Evolutionary conservation across 805 yeast genomes (phyloP), one percentile per base, ranked within the genome.

Genomic region (Monosporozyma aquatica): DNA sequence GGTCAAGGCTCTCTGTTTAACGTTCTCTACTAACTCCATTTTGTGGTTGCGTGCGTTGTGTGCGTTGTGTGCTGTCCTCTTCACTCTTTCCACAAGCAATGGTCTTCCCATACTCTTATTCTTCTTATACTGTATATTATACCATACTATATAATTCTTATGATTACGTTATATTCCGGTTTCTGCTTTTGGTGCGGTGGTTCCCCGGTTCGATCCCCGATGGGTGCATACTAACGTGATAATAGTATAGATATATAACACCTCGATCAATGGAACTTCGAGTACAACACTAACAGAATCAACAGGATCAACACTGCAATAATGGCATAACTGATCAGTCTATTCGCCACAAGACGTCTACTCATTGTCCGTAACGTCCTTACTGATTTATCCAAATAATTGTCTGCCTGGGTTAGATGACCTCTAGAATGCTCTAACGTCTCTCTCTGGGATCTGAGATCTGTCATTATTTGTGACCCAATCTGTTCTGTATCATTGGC

Each of bases 401-500:
- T 78, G 59, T 92, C 97, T 0, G 97, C 97, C 48, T 87, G 90
- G 64, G 75, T 75, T 40, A 92, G 68, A 0, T 95, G 85, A 53
- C 82, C 84, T 61, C 97, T 76, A 18, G 95, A 78, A 53, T 89
- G 87, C 42, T 77, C 68, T 35, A 92, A 75, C 56, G 94, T 97
- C 56, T 92, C 98, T 45, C 98, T 71, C 66, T 92, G 98, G 21
- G 95, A 81, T 47, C 96, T 73, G 50, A 92, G 68, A 59, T 90
- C 95, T 53, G 78, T 79, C 65, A 92, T 72, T 41, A 92, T 92
- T 50, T 83, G 82, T 11, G 96, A 86, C 1, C 98, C 98, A 40
- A 92, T 78, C 25, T 72, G 71, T 63, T 92, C 98, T 0, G 98
- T 87, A 53, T 92, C 98, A 41, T 83, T 69, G 6, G 97, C 98